These are phyloP conservation scores for Boehmeria nivea DNA, from an alignment of 306 rosid genomes.

Conservation along the genomic window DNA sequence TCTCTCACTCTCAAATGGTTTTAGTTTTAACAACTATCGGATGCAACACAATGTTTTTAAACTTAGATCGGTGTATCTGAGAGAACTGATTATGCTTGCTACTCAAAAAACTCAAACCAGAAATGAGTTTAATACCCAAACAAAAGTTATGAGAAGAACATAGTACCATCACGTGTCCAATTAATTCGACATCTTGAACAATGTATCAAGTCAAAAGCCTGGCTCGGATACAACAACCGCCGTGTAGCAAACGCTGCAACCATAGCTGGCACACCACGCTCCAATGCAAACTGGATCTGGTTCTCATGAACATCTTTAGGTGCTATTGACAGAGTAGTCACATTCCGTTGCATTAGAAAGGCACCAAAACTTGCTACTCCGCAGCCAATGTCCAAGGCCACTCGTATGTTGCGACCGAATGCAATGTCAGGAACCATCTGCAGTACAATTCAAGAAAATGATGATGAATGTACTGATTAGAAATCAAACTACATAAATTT, in stretches of 20 bases:
- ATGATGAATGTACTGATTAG: slow-evolving; percentile 9
- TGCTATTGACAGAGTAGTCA: slow-evolving; percentile 68
- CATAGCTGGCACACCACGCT: slow-evolving; percentile 94
- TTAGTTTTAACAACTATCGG: slow-evolving; percentile 10
- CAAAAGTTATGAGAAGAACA: neutral
- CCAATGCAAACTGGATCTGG: slow-evolving; percentile 91
- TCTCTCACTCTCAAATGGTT: slow-evolving; percentile 25
- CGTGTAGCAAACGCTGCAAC: slow-evolving; percentile 61
- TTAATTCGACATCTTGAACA: slow-evolving; percentile 84
- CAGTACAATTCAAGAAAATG: slow-evolving; percentile 15
- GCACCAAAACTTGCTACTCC: slow-evolving; percentile 96
- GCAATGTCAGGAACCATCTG: slow-evolving; percentile 85
- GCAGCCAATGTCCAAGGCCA: slow-evolving; percentile 78
- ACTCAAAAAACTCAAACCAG: slow-evolving; percentile 10
- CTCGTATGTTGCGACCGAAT: slow-evolving; percentile 59
- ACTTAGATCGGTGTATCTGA: neutral
- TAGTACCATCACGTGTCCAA: slow-evolving; percentile 81
- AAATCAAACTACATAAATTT: slow-evolving; percentile 7
- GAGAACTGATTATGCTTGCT: neutral
- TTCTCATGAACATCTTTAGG: slow-evolving; percentile 82
- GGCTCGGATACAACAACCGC: slow-evolving; percentile 71
- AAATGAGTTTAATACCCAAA: too few species aligned
- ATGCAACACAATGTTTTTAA: neutral
- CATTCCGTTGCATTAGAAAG: slow-evolving; percentile 62
- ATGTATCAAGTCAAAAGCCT: slow-evolving; percentile 90